Percentiles rank a stretch among this genome's conserved stretches.
Evolutionary conservation across 768 basidiomycete genomes (phyloP).

Genomic region (Russula virescens): DNA sequence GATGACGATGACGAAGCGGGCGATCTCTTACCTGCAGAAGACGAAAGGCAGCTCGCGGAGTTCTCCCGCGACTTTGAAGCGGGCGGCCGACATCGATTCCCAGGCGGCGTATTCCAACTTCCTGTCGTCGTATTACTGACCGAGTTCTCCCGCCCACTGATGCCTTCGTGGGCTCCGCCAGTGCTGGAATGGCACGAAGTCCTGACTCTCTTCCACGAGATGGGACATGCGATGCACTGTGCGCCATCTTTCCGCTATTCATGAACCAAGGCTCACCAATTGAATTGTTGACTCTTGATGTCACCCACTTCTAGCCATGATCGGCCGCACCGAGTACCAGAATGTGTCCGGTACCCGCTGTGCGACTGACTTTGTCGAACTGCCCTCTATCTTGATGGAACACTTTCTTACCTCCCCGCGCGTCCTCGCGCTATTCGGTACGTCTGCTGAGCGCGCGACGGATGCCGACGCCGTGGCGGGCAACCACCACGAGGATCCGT

Average conservation of each 20-base stretch:
- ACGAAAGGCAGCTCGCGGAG: slow-evolving; percentile 32
- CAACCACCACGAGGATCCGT: slow-evolving; percentile 69
- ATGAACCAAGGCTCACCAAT: not conserved
- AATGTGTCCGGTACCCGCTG: slow-evolving; percentile 97
- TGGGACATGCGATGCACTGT: slow-evolving; percentile 99
- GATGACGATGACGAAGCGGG: slow-evolving; percentile 82
- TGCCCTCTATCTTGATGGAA: slow-evolving; percentile 98
- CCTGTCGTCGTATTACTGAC: slow-evolving; percentile 89
- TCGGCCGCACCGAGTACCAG: slow-evolving; percentile 94
- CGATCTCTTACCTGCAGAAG: slow-evolving; percentile 45
- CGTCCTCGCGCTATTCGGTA: slow-evolving; percentile 75
- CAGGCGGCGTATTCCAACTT: slow-evolving; percentile 73
- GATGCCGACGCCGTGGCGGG: slow-evolving; percentile 49
- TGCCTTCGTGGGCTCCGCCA: slow-evolving; percentile 56
- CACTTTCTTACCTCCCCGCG: slow-evolving; percentile 84
- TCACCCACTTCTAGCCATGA: slow-evolving; percentile 68
- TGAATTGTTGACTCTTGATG: not conserved
- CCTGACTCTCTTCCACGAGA: slow-evolving; percentile 93
- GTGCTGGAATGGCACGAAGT: slow-evolving; percentile 90
- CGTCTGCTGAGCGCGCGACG: slow-evolving; percentile 35
- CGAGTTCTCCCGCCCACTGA: slow-evolving; percentile 65
- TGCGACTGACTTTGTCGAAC: slow-evolving; percentile 96
- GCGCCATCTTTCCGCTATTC: slow-evolving; percentile 33
- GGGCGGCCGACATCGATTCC: slow-evolving; percentile 51
- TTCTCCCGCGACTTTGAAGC: slow-evolving; percentile 59